A percentile compares a stretch with the other conserved stretches of the same genome.
Evolutionary conservation across 2,329 filamentous ascomycete genomes (phyloP).

Genomic region (Decorospora gaudefroyi): DNA sequence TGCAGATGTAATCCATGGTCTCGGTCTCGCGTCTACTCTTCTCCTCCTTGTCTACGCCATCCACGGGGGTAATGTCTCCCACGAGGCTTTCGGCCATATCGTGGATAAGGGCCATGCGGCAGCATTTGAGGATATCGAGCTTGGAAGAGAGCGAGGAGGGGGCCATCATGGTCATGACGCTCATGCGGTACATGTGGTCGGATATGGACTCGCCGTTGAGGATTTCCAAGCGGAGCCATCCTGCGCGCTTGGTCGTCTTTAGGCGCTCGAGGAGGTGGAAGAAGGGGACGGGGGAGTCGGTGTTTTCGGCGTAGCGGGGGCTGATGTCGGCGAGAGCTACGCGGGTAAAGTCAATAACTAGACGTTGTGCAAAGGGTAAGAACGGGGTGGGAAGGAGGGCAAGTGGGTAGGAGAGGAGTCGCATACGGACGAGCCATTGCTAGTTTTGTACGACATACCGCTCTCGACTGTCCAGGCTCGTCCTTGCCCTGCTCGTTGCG

Average conservation of each 20-base stretch:
- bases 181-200: conserved; percentile 99
- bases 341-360: no score
- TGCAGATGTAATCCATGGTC: conserved; percentile 90
- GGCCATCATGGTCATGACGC: conserved; percentile 89
- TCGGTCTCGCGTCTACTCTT: conserved; percentile 84
- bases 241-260: conserved; percentile 95
- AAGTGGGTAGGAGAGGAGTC: conserved; percentile 28
- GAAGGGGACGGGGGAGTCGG: conserved; percentile 80
- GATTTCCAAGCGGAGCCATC: conserved; percentile 90
- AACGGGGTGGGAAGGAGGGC: background rate
- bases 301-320: conserved; percentile 60
- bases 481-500: conserved; percentile 24
- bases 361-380: no score
- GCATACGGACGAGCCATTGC: conserved; percentile 37
- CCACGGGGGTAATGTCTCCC: conserved; percentile 94
- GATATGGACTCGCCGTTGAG: conserved; percentile 80
- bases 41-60: conserved; percentile 81
- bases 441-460: conserved; percentile 48
- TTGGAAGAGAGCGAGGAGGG: conserved; percentile 71
- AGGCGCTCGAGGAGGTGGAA: conserved; percentile 93
- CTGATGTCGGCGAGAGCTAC: conserved; percentile 68
- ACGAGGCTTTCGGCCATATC: conserved; percentile 97
- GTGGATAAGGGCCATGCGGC: conserved; percentile 93
- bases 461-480: conserved; percentile 51
- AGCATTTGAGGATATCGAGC: conserved; percentile 81